Conservation (phyloP, 75 land plant genomes). For the Larix kaempferi region DNA sequence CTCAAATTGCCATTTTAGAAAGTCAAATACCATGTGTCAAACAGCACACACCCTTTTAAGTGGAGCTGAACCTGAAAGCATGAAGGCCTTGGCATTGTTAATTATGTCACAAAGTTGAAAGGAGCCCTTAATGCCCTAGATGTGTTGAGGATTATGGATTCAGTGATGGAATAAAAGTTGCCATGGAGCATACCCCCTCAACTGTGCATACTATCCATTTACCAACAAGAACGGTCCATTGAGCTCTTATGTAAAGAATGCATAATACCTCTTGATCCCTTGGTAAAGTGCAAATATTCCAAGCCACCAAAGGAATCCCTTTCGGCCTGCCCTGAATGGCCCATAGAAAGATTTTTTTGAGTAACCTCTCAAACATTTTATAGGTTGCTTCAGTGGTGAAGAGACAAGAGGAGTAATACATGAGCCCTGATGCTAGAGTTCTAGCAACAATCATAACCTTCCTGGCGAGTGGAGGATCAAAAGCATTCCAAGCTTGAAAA, state of each 20-base stretch:
- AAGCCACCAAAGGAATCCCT: not conserved
- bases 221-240: not conserved
- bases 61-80: not conserved
- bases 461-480: too few species aligned
- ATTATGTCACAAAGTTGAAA: not conserved
- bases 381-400: not conserved
- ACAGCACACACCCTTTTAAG: not conserved
- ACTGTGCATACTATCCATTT: not conserved
- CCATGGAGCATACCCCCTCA: not conserved
- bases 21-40: not conserved
- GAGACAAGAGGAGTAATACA: not conserved
- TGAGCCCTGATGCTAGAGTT: not conserved
- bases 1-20: not conserved
- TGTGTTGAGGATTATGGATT: not conserved
- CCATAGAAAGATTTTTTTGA: not conserved
- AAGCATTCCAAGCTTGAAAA: too few species aligned
- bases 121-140: not conserved
- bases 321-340: not conserved
- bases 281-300: not conserved
- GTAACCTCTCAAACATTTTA: not conserved
- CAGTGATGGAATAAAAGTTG: not conserved
- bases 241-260: not conserved
- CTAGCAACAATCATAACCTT: too few species aligned
- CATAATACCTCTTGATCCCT: not conserved
- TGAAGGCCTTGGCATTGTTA: not conserved